Evolutionary conservation across 495 filamentous ascomycete species (phyloP).

Genomic region (Rostrohypoxylon terebratum): DNA sequence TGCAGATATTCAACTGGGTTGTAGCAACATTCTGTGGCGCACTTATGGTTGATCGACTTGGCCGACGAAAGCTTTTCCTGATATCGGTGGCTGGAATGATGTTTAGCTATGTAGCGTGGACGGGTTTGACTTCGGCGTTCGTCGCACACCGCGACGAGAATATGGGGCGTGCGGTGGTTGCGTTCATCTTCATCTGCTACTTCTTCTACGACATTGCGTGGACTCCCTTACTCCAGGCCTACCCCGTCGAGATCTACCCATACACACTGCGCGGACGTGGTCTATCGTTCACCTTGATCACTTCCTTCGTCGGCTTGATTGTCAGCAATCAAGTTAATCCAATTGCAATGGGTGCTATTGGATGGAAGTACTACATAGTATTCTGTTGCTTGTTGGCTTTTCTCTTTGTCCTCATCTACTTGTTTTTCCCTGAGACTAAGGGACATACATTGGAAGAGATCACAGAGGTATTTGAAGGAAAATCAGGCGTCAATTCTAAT

Average conservation of each 20-base stretch:
- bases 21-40: constrained; percentile 11
- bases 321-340: constrained; percentile 14
- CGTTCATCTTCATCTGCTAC: constrained; percentile 8
- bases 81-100: constrained; percentile 8
- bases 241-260: constrained; percentile 12
- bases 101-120: constrained; percentile 11
- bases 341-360: constrained; percentile 1
- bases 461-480: constrained; percentile 4
- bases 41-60: constrained; percentile 9
- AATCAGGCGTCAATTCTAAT: neutral
- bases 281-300: constrained; percentile 14
- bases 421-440: constrained; percentile 14
- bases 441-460: constrained; percentile 12
- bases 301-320: constrained; percentile 2
- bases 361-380: constrained; percentile 13
- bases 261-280: constrained; percentile 10
- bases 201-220: constrained; percentile 17
- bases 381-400: constrained; percentile 9
- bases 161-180: constrained; percentile 11
- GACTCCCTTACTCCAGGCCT: constrained; percentile 5
- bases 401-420: constrained; percentile 11
- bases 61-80: constrained; percentile 5
- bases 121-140: constrained; percentile 5
- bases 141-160: neutral
- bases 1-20: constrained; percentile 15